A percentile compares a stretch with the other conserved stretches of the same genome.
Conservation (phyloP, 345 rosid genomes). For the Citrus unshiu region DNA sequence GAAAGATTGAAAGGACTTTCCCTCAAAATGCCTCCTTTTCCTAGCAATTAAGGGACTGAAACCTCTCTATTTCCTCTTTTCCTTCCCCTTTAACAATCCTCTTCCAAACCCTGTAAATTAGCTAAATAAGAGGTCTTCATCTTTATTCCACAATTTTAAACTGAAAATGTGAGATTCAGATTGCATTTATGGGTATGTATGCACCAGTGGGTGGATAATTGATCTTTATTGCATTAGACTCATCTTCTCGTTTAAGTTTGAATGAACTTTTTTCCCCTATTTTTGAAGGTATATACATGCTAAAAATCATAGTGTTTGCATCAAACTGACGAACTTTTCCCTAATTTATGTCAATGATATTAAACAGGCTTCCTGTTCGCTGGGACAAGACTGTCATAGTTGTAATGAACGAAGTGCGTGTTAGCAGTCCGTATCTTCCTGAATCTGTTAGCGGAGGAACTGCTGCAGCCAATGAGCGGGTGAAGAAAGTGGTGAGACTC, state of each 20-base stretch:
- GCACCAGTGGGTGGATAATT: neutral
- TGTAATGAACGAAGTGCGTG: slow-evolving; percentile 93
- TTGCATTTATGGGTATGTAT: neutral
- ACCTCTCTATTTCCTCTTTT: neutral
- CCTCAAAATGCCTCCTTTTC: neutral
- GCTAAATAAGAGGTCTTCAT: neutral
- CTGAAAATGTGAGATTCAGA: neutral
- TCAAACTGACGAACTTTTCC: neutral
- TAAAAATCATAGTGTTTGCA: neutral
- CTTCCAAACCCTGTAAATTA: neutral
- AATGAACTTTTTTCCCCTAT: neutral
- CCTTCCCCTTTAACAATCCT: neutral
- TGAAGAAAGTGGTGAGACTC: slow-evolving; percentile 90
- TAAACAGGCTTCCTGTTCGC: slow-evolving; percentile 88
- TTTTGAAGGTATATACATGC: neutral
- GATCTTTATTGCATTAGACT: neutral
- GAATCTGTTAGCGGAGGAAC: slow-evolving; percentile 92
- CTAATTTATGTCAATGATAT: neutral
- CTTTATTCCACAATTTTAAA: neutral
- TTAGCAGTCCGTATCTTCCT: slow-evolving; percentile 80
- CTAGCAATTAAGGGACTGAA: neutral
- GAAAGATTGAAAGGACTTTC: neutral
- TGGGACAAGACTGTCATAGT: slow-evolving; percentile 93
- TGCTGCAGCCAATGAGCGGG: slow-evolving; percentile 91
- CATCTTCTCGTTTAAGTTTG: neutral